Base-by-base conservation (phyloP, 345 rosid genomes). In the Turnera subulata region DNA sequence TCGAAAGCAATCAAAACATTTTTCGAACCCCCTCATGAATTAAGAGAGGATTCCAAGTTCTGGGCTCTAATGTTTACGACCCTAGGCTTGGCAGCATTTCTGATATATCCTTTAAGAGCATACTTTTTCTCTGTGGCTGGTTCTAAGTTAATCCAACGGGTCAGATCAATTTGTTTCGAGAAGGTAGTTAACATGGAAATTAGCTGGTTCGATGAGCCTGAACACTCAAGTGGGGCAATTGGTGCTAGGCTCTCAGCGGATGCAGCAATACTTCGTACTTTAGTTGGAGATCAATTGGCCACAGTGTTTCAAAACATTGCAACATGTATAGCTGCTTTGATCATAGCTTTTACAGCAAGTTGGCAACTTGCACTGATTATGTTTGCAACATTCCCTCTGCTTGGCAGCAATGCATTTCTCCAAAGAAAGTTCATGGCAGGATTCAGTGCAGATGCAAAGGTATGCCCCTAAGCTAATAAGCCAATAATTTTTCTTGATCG, bases 121-220 rank as follows among this genome's bases (percentile, higher is more conserved):
- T 51, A 26, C 26, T 43, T 61, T 9, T 61, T 61, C 26, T 25
- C 65, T 1, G 50, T 61, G 25, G 65, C 50, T 4, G 65, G 57
- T 9, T 61, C 46, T 51, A 51, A 15, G 23, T 42, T 61, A 53
- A 61, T 61, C 6, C 42, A 51, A 51, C 26, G 65, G 56, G 40
- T 61, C 17, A 52, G 65, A 51, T 42, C 57, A 19, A 51, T 61
- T 56, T 61, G 65, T 16, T 61, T 61, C 6, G 57, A 61, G 46
- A 61, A 51, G 42, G 26, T 61, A 20, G 50, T 61, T 51, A 35
- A 61, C 4, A 42, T 42, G 45, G 45, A 42, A 16, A 13, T 42
- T 13, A 16, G 45, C n/a, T 42, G 45, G 45, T 42, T 42, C n/a
- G 45, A 42, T 42, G 16, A 11, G n/a, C 15, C 45, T 2, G 45